Evolutionary conservation across 352 stramenopile genomes (phyloP).

Genomic region (Phytophthora idaei): DNA sequence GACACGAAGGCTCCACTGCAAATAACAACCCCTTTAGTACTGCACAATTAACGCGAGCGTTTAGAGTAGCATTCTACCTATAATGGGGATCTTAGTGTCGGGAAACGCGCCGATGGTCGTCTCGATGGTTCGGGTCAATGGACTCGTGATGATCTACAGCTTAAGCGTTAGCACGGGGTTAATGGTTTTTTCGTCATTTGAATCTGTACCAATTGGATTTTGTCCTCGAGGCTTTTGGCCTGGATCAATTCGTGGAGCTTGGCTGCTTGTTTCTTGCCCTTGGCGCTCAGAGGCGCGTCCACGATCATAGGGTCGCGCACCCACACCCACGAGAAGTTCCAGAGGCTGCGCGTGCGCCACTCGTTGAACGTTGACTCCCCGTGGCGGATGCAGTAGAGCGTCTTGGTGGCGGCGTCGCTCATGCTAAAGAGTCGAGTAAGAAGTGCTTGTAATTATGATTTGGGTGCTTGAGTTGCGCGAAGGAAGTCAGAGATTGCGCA

Average conservation of each 20-base stretch:
- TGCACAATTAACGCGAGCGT: background rate
- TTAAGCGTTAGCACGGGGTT: background rate
- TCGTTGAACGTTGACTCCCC: conserved; percentile 90
- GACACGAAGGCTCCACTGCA: conserved; percentile 72
- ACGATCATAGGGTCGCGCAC: conserved; percentile 88
- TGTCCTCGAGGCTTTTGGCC: conserved; percentile 50
- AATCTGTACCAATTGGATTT: conserved; percentile 66
- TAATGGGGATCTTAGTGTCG: conserved; percentile 55
- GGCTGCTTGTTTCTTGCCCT: conserved; percentile 65
- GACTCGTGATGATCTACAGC: conserved; percentile 78
- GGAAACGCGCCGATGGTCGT: conserved; percentile 74
- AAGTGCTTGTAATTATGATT: background rate
- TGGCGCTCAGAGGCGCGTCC: conserved; percentile 74
- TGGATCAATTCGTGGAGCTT: conserved; percentile 54
- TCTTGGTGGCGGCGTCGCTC: conserved; percentile 48
- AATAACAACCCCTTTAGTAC: conserved; percentile 6
- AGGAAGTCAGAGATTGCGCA: background rate
- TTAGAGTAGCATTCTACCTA: conserved; percentile 34
- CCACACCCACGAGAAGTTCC: conserved; percentile 87
- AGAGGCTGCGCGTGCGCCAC: conserved; percentile 79
- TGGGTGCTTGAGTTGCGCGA: background rate
- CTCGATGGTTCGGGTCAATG: conserved; percentile 83
- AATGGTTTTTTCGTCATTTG: background rate
- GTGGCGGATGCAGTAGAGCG: conserved; percentile 87
- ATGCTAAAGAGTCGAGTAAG: background rate